Conservation (phyloP, 495 filamentous ascomycete genomes). For the Penicillium coprophilum region DNA sequence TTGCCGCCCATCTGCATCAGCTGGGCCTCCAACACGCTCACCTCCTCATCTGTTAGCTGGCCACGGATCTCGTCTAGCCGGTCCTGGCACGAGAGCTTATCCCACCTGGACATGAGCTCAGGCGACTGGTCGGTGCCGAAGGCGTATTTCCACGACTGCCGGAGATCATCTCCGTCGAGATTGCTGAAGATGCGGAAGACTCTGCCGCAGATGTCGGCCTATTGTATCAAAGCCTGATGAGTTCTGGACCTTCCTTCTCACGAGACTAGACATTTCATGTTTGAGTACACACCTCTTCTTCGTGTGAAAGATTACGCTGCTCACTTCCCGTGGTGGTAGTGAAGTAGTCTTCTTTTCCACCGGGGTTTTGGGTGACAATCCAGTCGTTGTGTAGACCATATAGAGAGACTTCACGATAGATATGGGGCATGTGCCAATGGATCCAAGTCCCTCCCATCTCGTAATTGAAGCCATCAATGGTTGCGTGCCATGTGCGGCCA, state of each 20-base stretch:
- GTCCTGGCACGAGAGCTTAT: not conserved
- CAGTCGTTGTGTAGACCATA: conserved; percentile 34
- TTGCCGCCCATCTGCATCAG: no score
- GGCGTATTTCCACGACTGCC: not conserved
- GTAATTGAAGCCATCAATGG: conserved; percentile 21
- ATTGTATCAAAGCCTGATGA: no score
- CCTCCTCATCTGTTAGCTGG: no score
- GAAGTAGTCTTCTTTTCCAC: not conserved
- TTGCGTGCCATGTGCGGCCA: conserved; percentile 31
- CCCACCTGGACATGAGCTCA: not conserved
- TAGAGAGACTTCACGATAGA: conserved; percentile 25
- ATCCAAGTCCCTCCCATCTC: conserved; percentile 40
- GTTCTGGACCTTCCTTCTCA: no score
- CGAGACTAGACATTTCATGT: no score
- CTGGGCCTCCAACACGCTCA: no score
- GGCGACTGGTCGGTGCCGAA: not conserved
- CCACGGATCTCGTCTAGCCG: not conserved
- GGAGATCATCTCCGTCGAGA: not conserved
- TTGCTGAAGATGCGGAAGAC: no score
- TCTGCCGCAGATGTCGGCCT: no score
- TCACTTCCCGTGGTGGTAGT: no score
- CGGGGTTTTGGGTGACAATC: conserved; percentile 11
- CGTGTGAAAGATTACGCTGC: no score
- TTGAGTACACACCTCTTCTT: no score
- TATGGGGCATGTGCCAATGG: conserved; percentile 24